These are phyloP conservation scores for Thelonectria discophora DNA, from an alignment of 2,329 filamentous ascomycete genomes.

Conservation along the genomic window DNA sequence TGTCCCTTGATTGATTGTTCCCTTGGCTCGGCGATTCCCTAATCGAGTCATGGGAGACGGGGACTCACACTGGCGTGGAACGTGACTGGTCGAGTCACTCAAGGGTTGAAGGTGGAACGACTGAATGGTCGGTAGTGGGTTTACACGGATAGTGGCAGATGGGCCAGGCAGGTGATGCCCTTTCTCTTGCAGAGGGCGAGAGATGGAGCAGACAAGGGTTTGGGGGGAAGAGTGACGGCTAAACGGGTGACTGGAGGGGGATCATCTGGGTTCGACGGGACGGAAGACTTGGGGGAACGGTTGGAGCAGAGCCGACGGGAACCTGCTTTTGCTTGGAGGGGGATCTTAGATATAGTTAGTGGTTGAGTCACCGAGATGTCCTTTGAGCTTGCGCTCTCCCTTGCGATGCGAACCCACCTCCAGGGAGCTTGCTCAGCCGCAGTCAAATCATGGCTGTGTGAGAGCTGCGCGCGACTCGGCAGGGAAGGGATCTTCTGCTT, in stretches of 20 bases:
- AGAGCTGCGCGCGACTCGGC: background rate
- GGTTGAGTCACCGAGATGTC: background rate
- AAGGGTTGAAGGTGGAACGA: slow-evolving; percentile 28
- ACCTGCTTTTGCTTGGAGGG: too few relatives aligned
- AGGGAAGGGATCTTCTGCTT: background rate
- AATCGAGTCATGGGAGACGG: slow-evolving; percentile 19
- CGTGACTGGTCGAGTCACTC: slow-evolving; percentile 33
- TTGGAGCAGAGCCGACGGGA: slow-evolving; percentile 4
- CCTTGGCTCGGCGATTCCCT: background rate
- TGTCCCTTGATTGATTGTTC: background rate
- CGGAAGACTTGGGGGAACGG: background rate
- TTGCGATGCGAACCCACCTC: background rate
- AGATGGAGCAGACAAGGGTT: background rate
- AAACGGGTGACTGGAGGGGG: slow-evolving; percentile 15
- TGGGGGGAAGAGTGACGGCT: background rate
- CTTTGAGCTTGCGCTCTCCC: background rate
- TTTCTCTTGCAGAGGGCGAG: background rate
- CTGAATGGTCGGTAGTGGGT: slow-evolving; percentile 10
- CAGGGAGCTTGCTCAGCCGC: background rate
- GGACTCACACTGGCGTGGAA: slow-evolving; percentile 27
- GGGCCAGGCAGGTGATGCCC: slow-evolving; percentile 16
- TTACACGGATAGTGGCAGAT: slow-evolving; percentile 7
- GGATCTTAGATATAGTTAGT: background rate
- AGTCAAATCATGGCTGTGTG: background rate
- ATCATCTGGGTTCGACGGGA: slow-evolving; percentile 17